Conservation (phyloP, 805 yeast genomes). For the Metschnikowia picachoensis region DNA sequence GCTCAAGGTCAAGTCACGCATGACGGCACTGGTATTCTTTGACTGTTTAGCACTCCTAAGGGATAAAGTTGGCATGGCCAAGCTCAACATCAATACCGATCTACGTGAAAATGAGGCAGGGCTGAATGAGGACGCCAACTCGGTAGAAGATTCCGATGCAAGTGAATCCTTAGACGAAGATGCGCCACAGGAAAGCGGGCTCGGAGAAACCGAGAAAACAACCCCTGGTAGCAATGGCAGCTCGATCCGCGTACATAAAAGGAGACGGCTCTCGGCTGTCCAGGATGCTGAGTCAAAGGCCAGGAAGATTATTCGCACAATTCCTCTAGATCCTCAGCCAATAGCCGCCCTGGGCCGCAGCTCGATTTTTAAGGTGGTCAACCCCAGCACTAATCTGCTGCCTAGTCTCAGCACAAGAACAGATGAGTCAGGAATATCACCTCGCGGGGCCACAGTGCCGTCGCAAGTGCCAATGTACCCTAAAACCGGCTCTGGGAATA, state of each 20-base stretch:
- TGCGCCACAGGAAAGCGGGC: not conserved
- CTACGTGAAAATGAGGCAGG: conserved; percentile 19
- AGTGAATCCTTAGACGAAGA: conserved; percentile 11
- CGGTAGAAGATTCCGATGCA: conserved; percentile 23
- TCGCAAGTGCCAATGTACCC: not conserved
- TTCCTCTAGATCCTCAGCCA: conserved; percentile 82
- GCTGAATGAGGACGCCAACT: conserved; percentile 6
- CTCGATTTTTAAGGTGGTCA: conserved; percentile 36
- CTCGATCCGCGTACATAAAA: conserved; percentile 32
- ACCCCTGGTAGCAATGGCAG: conserved; percentile 39
- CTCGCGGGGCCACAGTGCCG: not conserved
- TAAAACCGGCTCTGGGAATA: not conserved
- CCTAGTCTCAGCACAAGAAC: conserved; percentile 20
- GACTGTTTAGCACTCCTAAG: conserved; percentile 83
- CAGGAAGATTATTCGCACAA: conserved; percentile 67
- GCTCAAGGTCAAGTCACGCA: conserved; percentile 70
- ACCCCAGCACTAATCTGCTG: conserved; percentile 31
- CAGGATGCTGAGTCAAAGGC: conserved; percentile 69
- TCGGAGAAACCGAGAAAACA: conserved; percentile 25
- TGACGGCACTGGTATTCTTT: conserved; percentile 90
- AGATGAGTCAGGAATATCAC: conserved; percentile 3
- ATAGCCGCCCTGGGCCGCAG: conserved; percentile 44
- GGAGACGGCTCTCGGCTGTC: conserved; percentile 50
- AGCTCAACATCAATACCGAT: conserved; percentile 40
- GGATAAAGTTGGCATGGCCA: conserved; percentile 84